These are phyloP conservation scores for Penicillium antarcticum DNA, from an alignment of 495 filamentous ascomycete species.

Conservation along the genomic window DNA sequence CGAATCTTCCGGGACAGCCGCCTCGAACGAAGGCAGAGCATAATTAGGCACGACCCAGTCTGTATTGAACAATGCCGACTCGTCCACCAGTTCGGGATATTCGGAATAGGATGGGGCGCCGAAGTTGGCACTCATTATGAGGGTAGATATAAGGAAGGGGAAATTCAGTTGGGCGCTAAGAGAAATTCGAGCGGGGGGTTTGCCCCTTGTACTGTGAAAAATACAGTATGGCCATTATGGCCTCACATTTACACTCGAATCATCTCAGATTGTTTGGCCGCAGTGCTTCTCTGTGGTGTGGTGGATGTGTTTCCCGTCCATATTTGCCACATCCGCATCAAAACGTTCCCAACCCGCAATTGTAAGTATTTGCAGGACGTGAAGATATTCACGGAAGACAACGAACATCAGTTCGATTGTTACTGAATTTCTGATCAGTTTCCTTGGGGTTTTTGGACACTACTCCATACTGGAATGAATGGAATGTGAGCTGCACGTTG, in stretches of 20 bases:
- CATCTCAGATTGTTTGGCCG: conserved; percentile 8
- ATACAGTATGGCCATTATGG: no score
- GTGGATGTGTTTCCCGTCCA: conserved; percentile 32
- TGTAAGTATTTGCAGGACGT: no score
- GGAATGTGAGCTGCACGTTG: no score
- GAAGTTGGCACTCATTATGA: conserved; percentile 29
- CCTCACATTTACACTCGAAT: not conserved
- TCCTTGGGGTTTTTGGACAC: no score
- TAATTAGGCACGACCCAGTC: conserved; percentile 19
- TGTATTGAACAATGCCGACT: conserved; percentile 10
- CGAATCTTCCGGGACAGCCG: conserved; percentile 10
- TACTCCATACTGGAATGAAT: no score
- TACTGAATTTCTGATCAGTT: no score
- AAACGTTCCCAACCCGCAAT: no score
- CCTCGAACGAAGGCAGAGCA: conserved; percentile 9
- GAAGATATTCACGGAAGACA: no score
- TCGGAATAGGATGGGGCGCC: conserved; percentile 15
- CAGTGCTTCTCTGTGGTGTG: conserved; percentile 32
- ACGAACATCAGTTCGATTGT: no score
- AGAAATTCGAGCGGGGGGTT: not conserved
- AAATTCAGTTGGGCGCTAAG: conserved; percentile 5
- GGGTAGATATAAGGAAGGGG: not conserved
- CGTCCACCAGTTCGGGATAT: conserved; percentile 17
- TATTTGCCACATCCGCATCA: conserved; percentile 17
- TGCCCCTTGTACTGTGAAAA: no score